These are phyloP conservation scores for Penicillium robsamsonii DNA, from an alignment of 495 filamentous ascomycete genomes.

Conservation along the genomic window DNA sequence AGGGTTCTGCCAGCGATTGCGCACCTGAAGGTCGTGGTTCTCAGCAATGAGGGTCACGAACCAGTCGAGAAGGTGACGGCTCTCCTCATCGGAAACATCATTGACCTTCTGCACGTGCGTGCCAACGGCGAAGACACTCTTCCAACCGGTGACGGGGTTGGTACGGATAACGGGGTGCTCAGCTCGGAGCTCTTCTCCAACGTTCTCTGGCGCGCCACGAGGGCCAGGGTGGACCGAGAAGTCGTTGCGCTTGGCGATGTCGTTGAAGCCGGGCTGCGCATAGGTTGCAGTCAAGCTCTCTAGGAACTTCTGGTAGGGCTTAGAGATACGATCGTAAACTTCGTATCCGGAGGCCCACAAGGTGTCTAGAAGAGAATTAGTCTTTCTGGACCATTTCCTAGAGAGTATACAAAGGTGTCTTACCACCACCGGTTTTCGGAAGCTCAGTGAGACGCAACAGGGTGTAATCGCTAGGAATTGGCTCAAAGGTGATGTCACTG, in stretches of 20 bases:
- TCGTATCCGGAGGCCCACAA: slow-evolving; percentile 78
- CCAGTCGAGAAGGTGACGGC: slow-evolving; percentile 57
- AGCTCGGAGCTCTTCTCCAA: slow-evolving; percentile 59
- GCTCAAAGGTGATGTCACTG: slow-evolving; percentile 72
- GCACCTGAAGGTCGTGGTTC: slow-evolving; percentile 79
- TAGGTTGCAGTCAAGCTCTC: slow-evolving; percentile 68
- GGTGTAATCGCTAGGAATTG: slow-evolving; percentile 66
- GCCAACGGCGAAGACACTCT: slow-evolving; percentile 66
- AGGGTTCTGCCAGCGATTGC: slow-evolving; percentile 59
- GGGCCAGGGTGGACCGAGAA: slow-evolving; percentile 54
- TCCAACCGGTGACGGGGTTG: slow-evolving; percentile 86
- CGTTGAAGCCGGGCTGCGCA: slow-evolving; percentile 58
- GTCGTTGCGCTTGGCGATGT: slow-evolving; percentile 51
- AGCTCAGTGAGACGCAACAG: slow-evolving; percentile 60
- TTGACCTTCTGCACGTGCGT: slow-evolving; percentile 61
- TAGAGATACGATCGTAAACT: slow-evolving; percentile 71
- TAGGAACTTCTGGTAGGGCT: slow-evolving; percentile 62
- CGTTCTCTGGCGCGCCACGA: slow-evolving; percentile 68
- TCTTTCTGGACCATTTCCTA: neutral
- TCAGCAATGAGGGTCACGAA: slow-evolving; percentile 63
- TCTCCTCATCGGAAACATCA: slow-evolving; percentile 64
- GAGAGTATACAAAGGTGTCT: slow-evolving; percentile 8
- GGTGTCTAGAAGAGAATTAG: slow-evolving; percentile 48
- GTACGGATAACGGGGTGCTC: slow-evolving; percentile 73
- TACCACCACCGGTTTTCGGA: slow-evolving; percentile 68